A percentile compares a stretch with the other conserved stretches of the same genome.
Conservation (phyloP, 768 basidiomycete genomes). For the Podaxis sp. region DNA sequence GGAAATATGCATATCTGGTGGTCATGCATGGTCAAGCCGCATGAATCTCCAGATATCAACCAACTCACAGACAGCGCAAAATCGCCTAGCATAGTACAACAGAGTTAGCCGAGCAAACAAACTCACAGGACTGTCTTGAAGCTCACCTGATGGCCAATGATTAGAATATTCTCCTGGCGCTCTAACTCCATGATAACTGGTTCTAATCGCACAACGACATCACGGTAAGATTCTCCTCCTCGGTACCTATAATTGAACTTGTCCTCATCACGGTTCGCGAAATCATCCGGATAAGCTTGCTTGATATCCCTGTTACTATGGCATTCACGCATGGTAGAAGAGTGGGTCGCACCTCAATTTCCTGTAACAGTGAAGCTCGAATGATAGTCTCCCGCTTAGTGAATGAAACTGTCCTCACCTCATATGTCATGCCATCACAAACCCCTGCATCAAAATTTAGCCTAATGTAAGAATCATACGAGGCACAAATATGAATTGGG, state of each 20-base stretch:
- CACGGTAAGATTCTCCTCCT: conserved; percentile 96
- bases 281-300: conserved; percentile 97
- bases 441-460: conserved; percentile 48
- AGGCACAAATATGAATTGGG: background rate
- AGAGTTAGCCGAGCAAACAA: background rate
- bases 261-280: conserved; percentile 96
- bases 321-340: background rate
- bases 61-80: conserved; percentile 68
- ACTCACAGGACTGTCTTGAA: conserved; percentile 2
- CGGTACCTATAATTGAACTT: conserved; percentile 99
- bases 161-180: conserved; percentile 93
- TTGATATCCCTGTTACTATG: conserved; percentile 26
- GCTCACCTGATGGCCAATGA: conserved; percentile 89
- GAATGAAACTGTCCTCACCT: conserved; percentile 31
- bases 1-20: conserved; percentile 92
- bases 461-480: background rate
- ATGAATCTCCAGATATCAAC: background rate
- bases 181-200: conserved; percentile 99
- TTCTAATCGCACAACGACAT: conserved; percentile 92
- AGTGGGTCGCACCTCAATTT: conserved; percentile 75
- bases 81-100: conserved; percentile 50
- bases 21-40: conserved; percentile 21
- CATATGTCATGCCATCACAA: conserved; percentile 99
- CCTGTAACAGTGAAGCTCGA: conserved; percentile 31
- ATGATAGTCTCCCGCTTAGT: background rate